Conservation (phyloP, 2,329 filamentous ascomycete species). For the Trichoderma polysporum region DNA sequence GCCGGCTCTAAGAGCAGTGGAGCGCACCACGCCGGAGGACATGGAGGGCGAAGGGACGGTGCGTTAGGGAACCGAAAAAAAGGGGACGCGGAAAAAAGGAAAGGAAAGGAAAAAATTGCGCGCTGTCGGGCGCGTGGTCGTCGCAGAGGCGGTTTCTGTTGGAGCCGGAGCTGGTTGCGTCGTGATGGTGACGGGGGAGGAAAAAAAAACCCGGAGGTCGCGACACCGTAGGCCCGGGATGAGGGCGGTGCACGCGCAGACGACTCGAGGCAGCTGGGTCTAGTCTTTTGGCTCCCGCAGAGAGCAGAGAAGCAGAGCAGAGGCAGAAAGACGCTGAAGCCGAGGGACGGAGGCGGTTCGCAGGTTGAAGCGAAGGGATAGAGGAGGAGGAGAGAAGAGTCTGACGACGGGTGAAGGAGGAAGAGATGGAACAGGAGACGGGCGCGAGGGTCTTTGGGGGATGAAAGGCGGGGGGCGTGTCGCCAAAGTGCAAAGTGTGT, state of each 20-base stretch:
- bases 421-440: constrained; percentile 21
- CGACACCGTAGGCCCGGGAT: constrained; percentile 23
- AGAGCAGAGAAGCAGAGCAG: background rate
- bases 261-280: background rate
- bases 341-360: background rate
- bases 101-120: background rate
- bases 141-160: background rate
- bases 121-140: background rate
- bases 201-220: constrained; percentile 21
- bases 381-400: background rate
- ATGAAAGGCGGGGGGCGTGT: constrained; percentile 20
- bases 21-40: constrained; percentile 52
- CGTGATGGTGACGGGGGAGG: constrained; percentile 7
- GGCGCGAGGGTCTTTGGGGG: constrained; percentile 17
- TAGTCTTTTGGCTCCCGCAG: background rate
- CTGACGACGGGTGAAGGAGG: constrained; percentile 12
- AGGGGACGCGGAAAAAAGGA: too few relatives aligned
- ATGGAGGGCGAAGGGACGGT: constrained; percentile 31
- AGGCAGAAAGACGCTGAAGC: background rate
- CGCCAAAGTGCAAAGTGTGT: constrained; percentile 3
- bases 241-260: constrained; percentile 17
- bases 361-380: background rate
- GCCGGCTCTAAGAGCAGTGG: constrained; percentile 59
- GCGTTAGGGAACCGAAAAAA: too few relatives aligned
- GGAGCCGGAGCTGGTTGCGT: background rate